These are phyloP conservation scores for Fistulinella cinereoalba DNA, from an alignment of 1,284 basidiomycete species.

Conservation along the genomic window DNA sequence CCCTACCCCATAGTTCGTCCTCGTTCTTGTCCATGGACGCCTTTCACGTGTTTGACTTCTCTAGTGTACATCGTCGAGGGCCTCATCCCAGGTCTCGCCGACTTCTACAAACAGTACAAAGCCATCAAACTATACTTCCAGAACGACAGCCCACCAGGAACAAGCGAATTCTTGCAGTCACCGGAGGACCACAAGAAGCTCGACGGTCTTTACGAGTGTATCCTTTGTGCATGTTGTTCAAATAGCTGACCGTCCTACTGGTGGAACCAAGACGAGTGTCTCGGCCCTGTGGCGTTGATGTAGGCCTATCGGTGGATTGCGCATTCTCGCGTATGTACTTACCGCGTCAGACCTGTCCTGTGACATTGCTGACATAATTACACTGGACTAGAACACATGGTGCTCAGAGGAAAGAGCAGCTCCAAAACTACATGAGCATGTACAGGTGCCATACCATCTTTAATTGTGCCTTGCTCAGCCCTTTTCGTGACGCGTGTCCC, in stretches of 20 bases:
- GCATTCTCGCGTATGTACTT: slow-evolving; percentile 79
- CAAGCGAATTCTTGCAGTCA: slow-evolving; percentile 88
- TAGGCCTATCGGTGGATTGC: slow-evolving; percentile 97
- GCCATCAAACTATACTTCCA: slow-evolving; percentile 95
- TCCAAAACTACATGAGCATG: slow-evolving; percentile 94
- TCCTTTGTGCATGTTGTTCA: slow-evolving; percentile 93
- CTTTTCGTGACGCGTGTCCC: background rate
- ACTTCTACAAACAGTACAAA: slow-evolving; percentile 99
- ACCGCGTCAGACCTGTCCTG: background rate
- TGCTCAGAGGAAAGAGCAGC: slow-evolving; percentile 82
- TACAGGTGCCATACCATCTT: slow-evolving; percentile 96
- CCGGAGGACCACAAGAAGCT: slow-evolving; percentile 92
- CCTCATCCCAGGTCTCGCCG: slow-evolving; percentile 86
- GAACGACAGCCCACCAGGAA: slow-evolving; percentile 84
- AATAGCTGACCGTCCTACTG: slow-evolving; percentile 96
- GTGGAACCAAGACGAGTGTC: slow-evolving; percentile 99
- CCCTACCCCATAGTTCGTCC: slow-evolving; percentile 91
- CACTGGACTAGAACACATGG: slow-evolving; percentile 63
- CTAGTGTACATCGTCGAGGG: slow-evolving; percentile 99
- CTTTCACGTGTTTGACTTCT: background rate
- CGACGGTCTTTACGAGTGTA: slow-evolving; percentile 97
- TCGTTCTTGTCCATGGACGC: background rate
- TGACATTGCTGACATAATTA: background rate
- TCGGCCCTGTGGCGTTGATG: slow-evolving; percentile 96
- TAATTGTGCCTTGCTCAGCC: slow-evolving; percentile 63